These are phyloP conservation scores for Trametes cingulata DNA, from an alignment of 768 basidiomycete genomes.

Conservation along the genomic window DNA sequence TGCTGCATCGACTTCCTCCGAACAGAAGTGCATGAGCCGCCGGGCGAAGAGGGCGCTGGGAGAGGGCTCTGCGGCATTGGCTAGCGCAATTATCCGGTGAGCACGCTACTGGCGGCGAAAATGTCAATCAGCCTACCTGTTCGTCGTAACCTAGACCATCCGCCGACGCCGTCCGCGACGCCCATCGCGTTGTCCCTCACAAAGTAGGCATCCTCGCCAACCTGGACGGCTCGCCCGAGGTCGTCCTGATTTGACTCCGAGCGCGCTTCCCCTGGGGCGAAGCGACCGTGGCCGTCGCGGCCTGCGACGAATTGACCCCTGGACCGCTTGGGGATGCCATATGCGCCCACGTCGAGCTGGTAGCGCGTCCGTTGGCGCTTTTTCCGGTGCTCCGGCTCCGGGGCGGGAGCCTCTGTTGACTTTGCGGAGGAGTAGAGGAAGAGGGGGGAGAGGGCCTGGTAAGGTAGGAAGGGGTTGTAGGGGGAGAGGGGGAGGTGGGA, in stretches of 20 bases:
- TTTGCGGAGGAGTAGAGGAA: slow-evolving; percentile 29
- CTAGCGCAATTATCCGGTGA: background rate
- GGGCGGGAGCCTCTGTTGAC: slow-evolving; percentile 19
- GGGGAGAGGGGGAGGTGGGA: slow-evolving; percentile 33
- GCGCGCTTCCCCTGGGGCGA: slow-evolving; percentile 5
- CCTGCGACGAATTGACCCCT: slow-evolving; percentile 26
- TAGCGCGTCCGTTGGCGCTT: slow-evolving; percentile 40
- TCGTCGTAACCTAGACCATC: slow-evolving; percentile 71
- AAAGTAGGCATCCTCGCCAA: slow-evolving; percentile 94
- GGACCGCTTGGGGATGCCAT: slow-evolving; percentile 74
- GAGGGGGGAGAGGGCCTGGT: slow-evolving; percentile 35
- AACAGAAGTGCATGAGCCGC: slow-evolving; percentile 84
- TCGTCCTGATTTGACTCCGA: slow-evolving; percentile 24
- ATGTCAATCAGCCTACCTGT: slow-evolving; percentile 32
- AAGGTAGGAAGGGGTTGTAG: slow-evolving; percentile 42
- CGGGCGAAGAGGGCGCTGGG: slow-evolving; percentile 66
- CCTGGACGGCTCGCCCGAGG: slow-evolving; percentile 60
- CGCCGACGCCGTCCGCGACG: slow-evolving; percentile 94
- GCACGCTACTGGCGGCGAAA: slow-evolving; percentile 1
- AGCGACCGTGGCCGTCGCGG: slow-evolving; percentile 27
- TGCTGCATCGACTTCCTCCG: slow-evolving; percentile 50
- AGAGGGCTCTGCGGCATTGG: slow-evolving; percentile 35
- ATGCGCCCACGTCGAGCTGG: slow-evolving; percentile 76
- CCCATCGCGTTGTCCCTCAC: slow-evolving; percentile 84
- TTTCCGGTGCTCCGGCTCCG: slow-evolving; percentile 22